Conservation (phyloP, 2,329 filamentous ascomycete species). For the Stachybotrys chartarum region DNA sequence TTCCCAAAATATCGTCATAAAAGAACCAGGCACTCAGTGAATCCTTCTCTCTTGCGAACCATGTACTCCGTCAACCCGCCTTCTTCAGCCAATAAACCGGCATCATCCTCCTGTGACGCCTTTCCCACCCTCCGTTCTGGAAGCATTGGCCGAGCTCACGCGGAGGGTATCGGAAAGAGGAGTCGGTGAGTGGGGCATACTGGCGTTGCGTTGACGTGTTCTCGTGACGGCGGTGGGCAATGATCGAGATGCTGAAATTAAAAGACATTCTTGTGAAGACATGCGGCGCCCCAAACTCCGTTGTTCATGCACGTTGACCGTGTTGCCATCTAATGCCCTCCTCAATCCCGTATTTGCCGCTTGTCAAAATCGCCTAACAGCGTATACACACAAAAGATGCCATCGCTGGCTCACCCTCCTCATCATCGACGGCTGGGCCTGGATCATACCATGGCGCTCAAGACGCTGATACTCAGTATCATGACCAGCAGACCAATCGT, state of each 20-base stretch:
- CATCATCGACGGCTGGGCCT: constrained; percentile 3
- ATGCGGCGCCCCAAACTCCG: constrained; percentile 17
- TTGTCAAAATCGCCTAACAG: constrained; percentile 6
- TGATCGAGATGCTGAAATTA: not conserved
- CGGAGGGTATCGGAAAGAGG: no score
- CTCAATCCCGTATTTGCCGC: constrained; percentile 4
- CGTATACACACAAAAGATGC: constrained; percentile 13
- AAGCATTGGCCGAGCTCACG: no score
- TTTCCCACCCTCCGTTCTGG: no score
- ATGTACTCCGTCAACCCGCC: not conserved
- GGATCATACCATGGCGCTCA: constrained; percentile 50
- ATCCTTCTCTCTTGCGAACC: not conserved
- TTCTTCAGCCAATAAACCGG: not conserved
- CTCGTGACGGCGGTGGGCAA: not conserved
- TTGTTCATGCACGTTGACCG: constrained; percentile 22
- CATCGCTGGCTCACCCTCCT: not conserved
- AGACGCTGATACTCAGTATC: constrained; percentile 85
- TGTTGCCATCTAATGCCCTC: constrained; percentile 12
- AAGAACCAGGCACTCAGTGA: not conserved
- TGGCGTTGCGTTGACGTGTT: not conserved
- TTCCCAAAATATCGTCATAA: not conserved
- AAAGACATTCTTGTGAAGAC: not conserved
- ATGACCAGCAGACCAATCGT: constrained; percentile 93
- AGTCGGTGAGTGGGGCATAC: not conserved
- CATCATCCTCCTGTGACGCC: no score